Conservation (phyloP, 345 rosid genomes). For the Populus deltoides region DNA sequence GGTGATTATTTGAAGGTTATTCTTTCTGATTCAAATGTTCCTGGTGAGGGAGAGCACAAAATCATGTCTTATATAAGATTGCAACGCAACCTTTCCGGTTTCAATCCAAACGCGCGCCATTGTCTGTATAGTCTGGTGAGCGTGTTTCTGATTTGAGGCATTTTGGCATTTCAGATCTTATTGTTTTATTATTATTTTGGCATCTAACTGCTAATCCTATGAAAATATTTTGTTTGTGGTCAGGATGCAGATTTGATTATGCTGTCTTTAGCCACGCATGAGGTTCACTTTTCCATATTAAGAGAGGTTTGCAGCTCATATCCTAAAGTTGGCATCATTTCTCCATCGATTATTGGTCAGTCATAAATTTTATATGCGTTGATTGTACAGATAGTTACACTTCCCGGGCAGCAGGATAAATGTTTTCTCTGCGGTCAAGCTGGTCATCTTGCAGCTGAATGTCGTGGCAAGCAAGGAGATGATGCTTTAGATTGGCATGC, state of each 20-base stretch:
- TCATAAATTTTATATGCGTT: slow-evolving; percentile 6
- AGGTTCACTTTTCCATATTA: slow-evolving; percentile 93
- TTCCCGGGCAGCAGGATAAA: slow-evolving; percentile 94
- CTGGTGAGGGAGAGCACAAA: slow-evolving; percentile 99
- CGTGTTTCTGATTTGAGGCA: background rate
- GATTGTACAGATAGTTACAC: slow-evolving; percentile 57
- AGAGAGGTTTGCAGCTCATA: slow-evolving; percentile 65
- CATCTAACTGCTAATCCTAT: background rate
- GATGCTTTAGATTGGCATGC: slow-evolving; percentile 38
- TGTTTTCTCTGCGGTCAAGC: slow-evolving; percentile 87
- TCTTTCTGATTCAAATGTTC: slow-evolving; percentile 93
- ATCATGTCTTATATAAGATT: slow-evolving; percentile 89
- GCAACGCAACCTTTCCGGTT: slow-evolving; percentile 82
- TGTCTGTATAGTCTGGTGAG: slow-evolving; percentile 94
- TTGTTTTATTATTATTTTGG: background rate
- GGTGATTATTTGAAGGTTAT: slow-evolving; percentile 83
- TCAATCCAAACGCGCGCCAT: slow-evolving; percentile 88
- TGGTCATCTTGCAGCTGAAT: slow-evolving; percentile 97
- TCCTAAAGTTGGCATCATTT: slow-evolving; percentile 8
- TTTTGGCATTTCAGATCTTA: background rate
- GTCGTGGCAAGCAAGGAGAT: slow-evolving; percentile 61
- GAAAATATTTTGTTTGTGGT: slow-evolving; percentile 13
- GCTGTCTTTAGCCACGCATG: slow-evolving; percentile 95
- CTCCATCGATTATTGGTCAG: background rate
- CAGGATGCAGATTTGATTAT: slow-evolving; percentile 99